A percentile compares a stretch with the other conserved stretches of the same genome.
These are phyloP conservation scores for Leccinum aurantiacum DNA, from an alignment of 768 basidiomycete genomes.

Conservation along the genomic window DNA sequence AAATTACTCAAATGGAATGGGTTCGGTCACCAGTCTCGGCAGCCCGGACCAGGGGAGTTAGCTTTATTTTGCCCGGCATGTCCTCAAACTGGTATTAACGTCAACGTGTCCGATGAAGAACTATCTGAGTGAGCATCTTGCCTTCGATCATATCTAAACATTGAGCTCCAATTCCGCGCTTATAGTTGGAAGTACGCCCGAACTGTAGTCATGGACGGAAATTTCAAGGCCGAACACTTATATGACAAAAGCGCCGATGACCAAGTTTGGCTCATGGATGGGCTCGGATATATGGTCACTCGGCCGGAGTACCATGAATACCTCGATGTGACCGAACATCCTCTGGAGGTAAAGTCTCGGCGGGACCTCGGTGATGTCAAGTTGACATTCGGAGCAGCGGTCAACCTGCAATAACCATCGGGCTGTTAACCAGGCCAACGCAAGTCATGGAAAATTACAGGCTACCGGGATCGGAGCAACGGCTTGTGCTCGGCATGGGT, in stretches of 20 bases:
- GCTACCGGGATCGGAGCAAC: background rate
- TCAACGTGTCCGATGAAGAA: background rate
- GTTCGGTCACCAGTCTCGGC: background rate
- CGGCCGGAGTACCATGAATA: background rate
- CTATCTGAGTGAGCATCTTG: no score
- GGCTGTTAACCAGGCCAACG: slow-evolving; percentile 3
- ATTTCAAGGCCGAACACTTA: background rate
- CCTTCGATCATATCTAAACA: no score
- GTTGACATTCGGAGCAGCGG: background rate
- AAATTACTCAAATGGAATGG: background rate
- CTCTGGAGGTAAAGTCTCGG: background rate
- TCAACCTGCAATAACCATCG: background rate
- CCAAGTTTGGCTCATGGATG: background rate
- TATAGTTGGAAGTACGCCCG: background rate
- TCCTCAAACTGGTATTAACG: slow-evolving; percentile 20
- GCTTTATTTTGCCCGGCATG: slow-evolving; percentile 27
- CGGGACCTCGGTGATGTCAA: background rate
- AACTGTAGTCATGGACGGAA: background rate
- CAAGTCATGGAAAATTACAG: background rate
- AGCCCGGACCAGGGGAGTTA: background rate
- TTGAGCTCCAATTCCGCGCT: no score
- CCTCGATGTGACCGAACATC: background rate
- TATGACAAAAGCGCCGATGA: background rate
- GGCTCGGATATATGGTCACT: background rate
- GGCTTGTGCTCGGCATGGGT: background rate